Evolutionary conservation across 164 flowering plant species (phyloP), one percentile per base, ranked within the genome.

Genomic region (Chimonanthus praecox): DNA sequence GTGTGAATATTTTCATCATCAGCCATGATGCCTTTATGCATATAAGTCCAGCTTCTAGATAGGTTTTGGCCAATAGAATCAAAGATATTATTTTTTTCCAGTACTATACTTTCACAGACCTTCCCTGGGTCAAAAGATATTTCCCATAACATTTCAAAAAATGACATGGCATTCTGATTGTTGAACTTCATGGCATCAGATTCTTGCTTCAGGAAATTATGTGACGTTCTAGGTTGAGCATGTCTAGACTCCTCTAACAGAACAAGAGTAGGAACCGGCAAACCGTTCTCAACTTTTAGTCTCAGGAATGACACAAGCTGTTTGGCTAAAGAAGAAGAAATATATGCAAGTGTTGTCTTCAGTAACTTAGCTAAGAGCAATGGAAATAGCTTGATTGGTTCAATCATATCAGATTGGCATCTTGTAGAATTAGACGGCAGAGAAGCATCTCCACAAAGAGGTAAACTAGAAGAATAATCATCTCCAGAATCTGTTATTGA

Each of bases 1-100:
- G 60, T 76, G 65, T 82, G 87, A 64, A 70, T 77, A 69, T 67
- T 76, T 77, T 80, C 87, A 73, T 67, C 64, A 72, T 77, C 81
- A 58, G 65, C 69, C 49, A 13, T 71, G 66, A 83, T 74, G 62
- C 71, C 75, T 66, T 74, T 73, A 75, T 83, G 73, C n/a, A 86
- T 68, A 74, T 87, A 81, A 64, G 15, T 80, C 99, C 99, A 95
- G 68, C 85, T 78, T 80, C 72, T 84, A 18, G 71, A 76, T 13
- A 79, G 73, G 77, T 80, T 88, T 66, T 66, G 80, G 58, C 78
- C 73, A 70, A 80, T 64, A 81, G 67, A 74, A 18, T 74, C 76
- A 58, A 81, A 76, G 80, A 73, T 77, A 45, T 80, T 69, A 44
- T 83, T 54, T 47, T 84, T 79, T 74, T 86, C 88, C 67, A 75